Evolutionary conservation across 805 yeast species (phyloP), one percentile per base, ranked within the genome.

Genomic region (Clavispora asparagi): DNA sequence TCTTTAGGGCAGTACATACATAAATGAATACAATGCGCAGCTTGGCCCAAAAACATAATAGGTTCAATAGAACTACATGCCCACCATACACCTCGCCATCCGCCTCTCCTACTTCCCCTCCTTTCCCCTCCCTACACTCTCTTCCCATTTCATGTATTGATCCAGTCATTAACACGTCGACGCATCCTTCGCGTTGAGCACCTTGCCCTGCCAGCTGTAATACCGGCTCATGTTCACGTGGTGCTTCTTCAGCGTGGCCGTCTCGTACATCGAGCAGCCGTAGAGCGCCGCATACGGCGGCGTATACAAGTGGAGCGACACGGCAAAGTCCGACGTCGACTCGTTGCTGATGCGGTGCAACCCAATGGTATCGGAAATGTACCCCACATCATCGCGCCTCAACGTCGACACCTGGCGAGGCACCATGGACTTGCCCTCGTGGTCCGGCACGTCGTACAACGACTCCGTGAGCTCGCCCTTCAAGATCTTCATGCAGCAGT

Each of bases 261-360:
- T 72, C 54, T 80, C 84, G 54, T 71, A 77, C 65, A 65, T 68
- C 42, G 71, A 62, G 48, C 81, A 79, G 17, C 82, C 83, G 56
- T 75, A 77, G 59, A 77, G 69, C 43, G 82, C 67, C 5, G 89
- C 91, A 60, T 82, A 82, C 8, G 91, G 89, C 7, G 91, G 90
- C 7, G 90, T 83, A 65, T 85, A 85, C 44, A 85, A 71, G 62
- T 85, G 91, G 60, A 85, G 71, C 37, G 86, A 77, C 13, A 85
- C 79, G 11, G 87, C 80, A 19, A 68, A 62, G 33, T 69, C 70
- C 17, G 65, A 58, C 0, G 66, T 40, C 33, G 51, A 53, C 7
- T 73, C 74, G 59, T 85, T 85, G 37, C 70, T 63, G 59, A 85
- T 82, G 52, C 77, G 69, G 64, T 85, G 92, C 46, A 82, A 67